phyloP scores from a whole-genome alignment of 495 filamentous ascomycete species.

The Barbatosphaeria neglecta region DNA sequence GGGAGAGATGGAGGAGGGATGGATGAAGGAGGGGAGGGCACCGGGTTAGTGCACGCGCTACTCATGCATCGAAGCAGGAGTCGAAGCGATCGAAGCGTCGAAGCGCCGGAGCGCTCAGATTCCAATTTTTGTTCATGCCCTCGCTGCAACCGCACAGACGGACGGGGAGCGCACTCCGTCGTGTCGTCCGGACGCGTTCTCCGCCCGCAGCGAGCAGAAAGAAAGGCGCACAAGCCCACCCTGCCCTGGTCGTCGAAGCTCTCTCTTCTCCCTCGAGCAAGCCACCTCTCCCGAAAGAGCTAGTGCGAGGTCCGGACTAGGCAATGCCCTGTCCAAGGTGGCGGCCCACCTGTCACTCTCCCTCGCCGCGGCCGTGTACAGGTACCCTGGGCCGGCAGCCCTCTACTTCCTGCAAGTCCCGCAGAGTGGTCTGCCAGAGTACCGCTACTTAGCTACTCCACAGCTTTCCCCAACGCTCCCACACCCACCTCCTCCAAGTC shows the following conservation, averaged over 20 bases:
- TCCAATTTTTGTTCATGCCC: background rate
- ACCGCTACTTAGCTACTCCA: background rate
- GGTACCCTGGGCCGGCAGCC: background rate
- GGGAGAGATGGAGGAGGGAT: background rate
- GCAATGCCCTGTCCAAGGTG: background rate
- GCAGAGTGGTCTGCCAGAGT: background rate
- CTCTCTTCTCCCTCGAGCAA: background rate
- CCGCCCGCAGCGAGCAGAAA: background rate
- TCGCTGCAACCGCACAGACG: constrained; percentile 1
- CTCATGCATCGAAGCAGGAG: background rate
- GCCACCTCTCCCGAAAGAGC: background rate
- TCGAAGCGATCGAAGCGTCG: background rate
- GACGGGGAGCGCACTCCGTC: background rate
- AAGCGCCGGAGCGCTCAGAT: too few relatives aligned
- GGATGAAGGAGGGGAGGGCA: background rate
- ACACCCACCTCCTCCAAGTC: background rate
- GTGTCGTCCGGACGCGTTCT: background rate
- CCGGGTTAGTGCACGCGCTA: background rate
- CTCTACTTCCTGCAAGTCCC: background rate
- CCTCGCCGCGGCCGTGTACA: background rate
- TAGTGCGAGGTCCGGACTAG: background rate
- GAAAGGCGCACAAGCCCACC: background rate
- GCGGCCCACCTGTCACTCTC: background rate
- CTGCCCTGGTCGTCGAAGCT: background rate
- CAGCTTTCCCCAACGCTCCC: background rate